Evolutionary conservation across 2,329 filamentous ascomycete species (phyloP).

Genomic region (Ophiognomonia clavigignenti-juglandacearum): DNA sequence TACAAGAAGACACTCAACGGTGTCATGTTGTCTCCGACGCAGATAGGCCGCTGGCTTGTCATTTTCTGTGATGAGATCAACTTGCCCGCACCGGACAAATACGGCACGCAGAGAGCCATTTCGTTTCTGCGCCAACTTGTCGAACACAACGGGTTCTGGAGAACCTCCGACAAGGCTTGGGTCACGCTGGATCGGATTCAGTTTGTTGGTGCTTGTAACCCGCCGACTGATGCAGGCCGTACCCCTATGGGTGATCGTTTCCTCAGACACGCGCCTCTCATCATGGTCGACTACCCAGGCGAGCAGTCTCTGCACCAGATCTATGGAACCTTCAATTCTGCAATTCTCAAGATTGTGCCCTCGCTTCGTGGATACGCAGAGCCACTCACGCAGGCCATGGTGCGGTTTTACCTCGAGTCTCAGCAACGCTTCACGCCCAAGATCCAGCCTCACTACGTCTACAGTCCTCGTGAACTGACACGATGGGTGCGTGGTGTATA

Average conservation of each 20-base stretch:
- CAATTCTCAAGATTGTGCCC: constrained; percentile 94
- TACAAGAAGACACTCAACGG: constrained; percentile 98
- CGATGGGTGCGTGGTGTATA: constrained; percentile 97
- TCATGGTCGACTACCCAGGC: constrained; percentile 99
- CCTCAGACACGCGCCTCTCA: constrained; percentile 91
- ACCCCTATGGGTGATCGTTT: constrained; percentile 91
- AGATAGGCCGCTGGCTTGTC: constrained; percentile 96
- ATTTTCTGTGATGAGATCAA: constrained; percentile 99
- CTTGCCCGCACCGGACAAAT: constrained; percentile 93
- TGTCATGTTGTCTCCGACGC: constrained; percentile 89
- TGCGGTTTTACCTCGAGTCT: constrained; percentile 90
- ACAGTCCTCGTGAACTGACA: constrained; percentile 96
- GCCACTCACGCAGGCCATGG: constrained; percentile 93
- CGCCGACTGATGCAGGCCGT: constrained; percentile 93
- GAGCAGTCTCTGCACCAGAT: constrained; percentile 94
- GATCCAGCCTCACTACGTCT: constrained; percentile 98
- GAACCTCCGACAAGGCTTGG: constrained; percentile 95
- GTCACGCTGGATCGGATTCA: constrained; percentile 96
- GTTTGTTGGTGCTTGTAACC: constrained; percentile 98
- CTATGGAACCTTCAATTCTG: constrained; percentile 96
- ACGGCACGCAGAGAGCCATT: constrained; percentile 94
- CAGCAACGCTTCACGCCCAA: constrained; percentile 92
- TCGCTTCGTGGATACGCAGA: constrained; percentile 93
- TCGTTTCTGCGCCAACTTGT: constrained; percentile 96
- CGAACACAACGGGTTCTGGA: constrained; percentile 99